phyloP scores from a whole-genome alignment of 1,139 yeast genomes.

The Diutina mesorugosa region DNA sequence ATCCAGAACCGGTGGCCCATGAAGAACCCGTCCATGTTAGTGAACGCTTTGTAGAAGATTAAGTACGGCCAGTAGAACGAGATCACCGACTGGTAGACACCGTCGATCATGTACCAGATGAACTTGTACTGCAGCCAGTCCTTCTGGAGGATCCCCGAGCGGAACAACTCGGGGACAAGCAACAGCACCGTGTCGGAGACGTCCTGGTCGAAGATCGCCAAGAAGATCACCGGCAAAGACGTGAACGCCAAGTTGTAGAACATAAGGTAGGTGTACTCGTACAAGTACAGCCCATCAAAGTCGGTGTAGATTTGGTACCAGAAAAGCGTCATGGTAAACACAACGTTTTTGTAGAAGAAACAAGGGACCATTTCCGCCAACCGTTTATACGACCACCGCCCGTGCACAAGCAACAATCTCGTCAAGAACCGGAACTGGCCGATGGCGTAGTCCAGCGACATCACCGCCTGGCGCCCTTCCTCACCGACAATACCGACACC shows the following conservation, averaged over 20 bases:
- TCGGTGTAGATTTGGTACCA: slow-evolving; percentile 85
- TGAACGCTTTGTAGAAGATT: slow-evolving; percentile 42
- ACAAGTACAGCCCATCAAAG: slow-evolving; percentile 86
- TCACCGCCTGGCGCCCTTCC: slow-evolving; percentile 98
- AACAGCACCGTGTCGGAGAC: slow-evolving; percentile 71
- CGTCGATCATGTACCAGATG: slow-evolving; percentile 78
- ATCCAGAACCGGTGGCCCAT: slow-evolving; percentile 77
- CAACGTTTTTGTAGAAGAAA: slow-evolving; percentile 85
- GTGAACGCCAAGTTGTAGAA: slow-evolving; percentile 92
- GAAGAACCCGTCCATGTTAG: slow-evolving; percentile 47
- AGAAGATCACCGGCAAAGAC: slow-evolving; percentile 79
- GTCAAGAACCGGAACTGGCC: slow-evolving; percentile 87
- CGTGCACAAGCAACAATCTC: slow-evolving; percentile 75
- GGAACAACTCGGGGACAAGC: slow-evolving; percentile 78
- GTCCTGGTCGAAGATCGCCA: slow-evolving; percentile 91
- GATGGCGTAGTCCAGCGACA: slow-evolving; percentile 94
- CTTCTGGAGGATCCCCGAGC: slow-evolving; percentile 65
- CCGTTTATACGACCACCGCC: slow-evolving; percentile 91
- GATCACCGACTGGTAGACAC: slow-evolving; percentile 74
- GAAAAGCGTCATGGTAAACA: slow-evolving; percentile 75
- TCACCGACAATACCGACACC: slow-evolving; percentile 98
- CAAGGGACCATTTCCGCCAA: slow-evolving; percentile 90
- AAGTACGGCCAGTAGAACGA: slow-evolving; percentile 83
- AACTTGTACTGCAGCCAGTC: slow-evolving; percentile 80
- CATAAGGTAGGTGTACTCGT: slow-evolving; percentile 86